Conservation (phyloP, 305 asterid species). For the Vinca major region DNA sequence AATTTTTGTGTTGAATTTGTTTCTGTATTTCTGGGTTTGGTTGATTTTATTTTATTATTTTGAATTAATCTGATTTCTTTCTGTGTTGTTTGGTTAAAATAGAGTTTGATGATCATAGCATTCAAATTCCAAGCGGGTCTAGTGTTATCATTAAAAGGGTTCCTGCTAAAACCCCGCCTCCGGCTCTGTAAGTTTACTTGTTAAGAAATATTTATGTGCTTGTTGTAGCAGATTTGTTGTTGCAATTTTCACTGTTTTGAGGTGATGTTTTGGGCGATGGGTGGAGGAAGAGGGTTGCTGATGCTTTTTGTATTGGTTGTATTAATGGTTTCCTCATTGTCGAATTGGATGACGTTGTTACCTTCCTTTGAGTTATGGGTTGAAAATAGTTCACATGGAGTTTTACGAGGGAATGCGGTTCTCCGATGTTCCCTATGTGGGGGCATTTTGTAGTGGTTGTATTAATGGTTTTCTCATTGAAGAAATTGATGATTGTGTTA, state of each 20-base stretch:
- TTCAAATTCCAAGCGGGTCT: slow-evolving; percentile 62
- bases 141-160: slow-evolving; percentile 77
- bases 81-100: background rate
- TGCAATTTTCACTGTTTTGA: background rate
- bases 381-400: no score
- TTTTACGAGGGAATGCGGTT: no score
- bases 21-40: background rate
- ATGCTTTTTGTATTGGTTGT: background rate
- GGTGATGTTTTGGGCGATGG: background rate
- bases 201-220: background rate
- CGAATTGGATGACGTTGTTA: background rate
- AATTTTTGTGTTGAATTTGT: background rate
- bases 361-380: no score
- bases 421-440: no score
- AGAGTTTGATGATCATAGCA: slow-evolving; percentile 56
- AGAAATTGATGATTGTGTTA: background rate
- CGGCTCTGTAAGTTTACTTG: slow-evolving; percentile 38
- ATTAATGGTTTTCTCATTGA: background rate
- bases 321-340: background rate
- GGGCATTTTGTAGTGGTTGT: no score
- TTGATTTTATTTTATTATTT: background rate
- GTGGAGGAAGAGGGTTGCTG: background rate
- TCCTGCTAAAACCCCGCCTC: slow-evolving; percentile 44
- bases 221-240: background rate
- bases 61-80: background rate